Percentiles rank a stretch among this genome's conserved stretches.
Conservation (phyloP, 2,329 filamentous ascomycete genomes). For the Clarireedia sp. region DNA sequence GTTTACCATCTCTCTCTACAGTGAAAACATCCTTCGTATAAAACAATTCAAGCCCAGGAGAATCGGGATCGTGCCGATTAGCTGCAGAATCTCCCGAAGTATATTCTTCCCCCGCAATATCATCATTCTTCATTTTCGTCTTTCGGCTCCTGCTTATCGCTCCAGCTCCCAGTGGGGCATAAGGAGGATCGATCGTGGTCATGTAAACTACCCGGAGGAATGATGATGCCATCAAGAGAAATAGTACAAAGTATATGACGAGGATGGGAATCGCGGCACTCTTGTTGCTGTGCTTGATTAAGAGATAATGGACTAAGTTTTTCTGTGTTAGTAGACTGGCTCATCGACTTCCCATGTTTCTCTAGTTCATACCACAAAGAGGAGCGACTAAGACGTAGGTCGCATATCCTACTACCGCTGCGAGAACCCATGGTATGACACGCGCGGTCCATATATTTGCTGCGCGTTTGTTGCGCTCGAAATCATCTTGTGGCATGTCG, state of each 20-base stretch:
- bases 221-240: slow-evolving; percentile 55
- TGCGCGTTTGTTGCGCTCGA: slow-evolving; percentile 11
- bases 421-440: slow-evolving; percentile 61
- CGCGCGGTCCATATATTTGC: slow-evolving; percentile 27
- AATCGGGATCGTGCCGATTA: slow-evolving; percentile 39
- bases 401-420: slow-evolving; percentile 56
- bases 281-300: slow-evolving; percentile 38
- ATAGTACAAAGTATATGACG: slow-evolving; percentile 62
- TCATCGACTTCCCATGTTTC: background rate
- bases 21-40: slow-evolving; percentile 78
- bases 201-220: slow-evolving; percentile 66
- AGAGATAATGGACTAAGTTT: slow-evolving; percentile 60
- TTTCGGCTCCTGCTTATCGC: slow-evolving; percentile 16
- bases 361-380: slow-evolving; percentile 52
- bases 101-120: slow-evolving; percentile 20
- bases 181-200: slow-evolving; percentile 63
- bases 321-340: slow-evolving; percentile 7
- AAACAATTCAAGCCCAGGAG: slow-evolving; percentile 64
- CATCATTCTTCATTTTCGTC: slow-evolving; percentile 22
- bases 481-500: background rate
- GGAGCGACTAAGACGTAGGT: slow-evolving; percentile 63
- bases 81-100: slow-evolving; percentile 13
- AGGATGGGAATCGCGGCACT: slow-evolving; percentile 62
- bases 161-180: slow-evolving; percentile 56
- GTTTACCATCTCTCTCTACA: slow-evolving; percentile 75